Base-by-base conservation (phyloP, 2,329 filamentous ascomycete genomes). In the Allantophomopsis lycopodina region DNA sequence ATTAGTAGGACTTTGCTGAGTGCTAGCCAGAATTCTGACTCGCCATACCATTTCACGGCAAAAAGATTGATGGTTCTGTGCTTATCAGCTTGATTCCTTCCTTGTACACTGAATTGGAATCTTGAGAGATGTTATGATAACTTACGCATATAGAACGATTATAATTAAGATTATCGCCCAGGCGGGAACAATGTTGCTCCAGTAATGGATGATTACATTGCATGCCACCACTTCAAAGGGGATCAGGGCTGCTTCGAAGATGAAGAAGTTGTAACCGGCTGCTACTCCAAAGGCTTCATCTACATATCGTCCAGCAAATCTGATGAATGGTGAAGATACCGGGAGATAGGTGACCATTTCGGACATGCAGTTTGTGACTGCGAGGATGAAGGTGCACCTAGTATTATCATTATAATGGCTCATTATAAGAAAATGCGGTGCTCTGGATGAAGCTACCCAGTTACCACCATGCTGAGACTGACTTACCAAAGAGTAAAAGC, bases 301-400 rank as follows among this genome's bases (percentile, higher is more conserved):
- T 21, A 86, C 79, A 47, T 76, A 86, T 36, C 79, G 71, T 12
- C 80, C 79, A 4, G 82, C 82, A 50, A 87, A 84, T 18, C 79
- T 76, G 52, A 87, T 82, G 55, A 88, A 87, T 0, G 81, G 80
- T 32, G 79, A 84, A 0, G 79, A 83, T 40, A 87, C 82, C 7
- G 83, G 82, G 2, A 84, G 62, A 46, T 81, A 84, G 0, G 79
- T 82, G 7, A 83, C 80, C 79, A 86, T 84, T 55, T 86, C 82
- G 11, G 79, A 77, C 61, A 83, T 40, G 82, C 62, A 69, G 43
- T 75, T 61, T 1, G 71, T 79, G 36, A 79, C 63, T 36, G 69
- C 67, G 17, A 79, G 64, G 46, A 79, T 73, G 33, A 78, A 68
- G 32, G 66, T 65, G 51, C 71, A 76, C 59, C 58, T 60, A 45